Base-by-base conservation (phyloP, 2,329 filamentous ascomycete species). In the Thielaviopsis punctulata region DNA sequence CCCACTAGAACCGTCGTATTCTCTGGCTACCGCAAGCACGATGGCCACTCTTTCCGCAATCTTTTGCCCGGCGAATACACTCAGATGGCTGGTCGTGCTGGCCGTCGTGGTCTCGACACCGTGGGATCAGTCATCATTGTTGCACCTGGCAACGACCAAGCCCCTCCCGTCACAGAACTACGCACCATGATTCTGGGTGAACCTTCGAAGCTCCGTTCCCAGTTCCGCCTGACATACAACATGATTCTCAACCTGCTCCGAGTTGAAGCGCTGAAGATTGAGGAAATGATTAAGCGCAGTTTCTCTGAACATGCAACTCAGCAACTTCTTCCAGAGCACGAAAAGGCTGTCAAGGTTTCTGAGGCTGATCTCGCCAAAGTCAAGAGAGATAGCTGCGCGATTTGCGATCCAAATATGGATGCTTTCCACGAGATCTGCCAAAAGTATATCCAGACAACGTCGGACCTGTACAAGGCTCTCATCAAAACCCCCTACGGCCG, bases 211-310 rank as follows among this genome's bases (percentile, higher is more conserved):
- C 75, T 98, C 48, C 80, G 88, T 46, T 96, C 90, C 6, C 92
- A 98, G 62, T 98, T 98, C 72, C 80, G 92, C 56, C 73, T 98
- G 47, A 98, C 93, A 0, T 98, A 98, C 72, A 98, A 96, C 68
- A 98, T 98, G 92, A 98, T 98, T 56, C 71, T 98, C 25, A 98
- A 96, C 62, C 72, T 98, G 27, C 73, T 98, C 48, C 83, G 92
- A 33, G 92, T 98, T 2, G 92, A 98, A 65, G 92, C 92, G 2
- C 69, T 98, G 58, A 96, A 95, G 69, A 96, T 98, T 59, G 92
- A 98, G 65, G 92, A 98, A 67, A 98, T 98, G 92, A 98, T 98
- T 71, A 98, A 98, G 74, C 84, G 92, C 58, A 95, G 89, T 65
- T 98, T 98, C 72, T 95, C 90, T 50, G 92, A 98, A 65, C 92